phyloP scores from a whole-genome alignment of 2,329 filamentous ascomycete species.

The Ophiocordyceps camponoti-rufipedis region DNA sequence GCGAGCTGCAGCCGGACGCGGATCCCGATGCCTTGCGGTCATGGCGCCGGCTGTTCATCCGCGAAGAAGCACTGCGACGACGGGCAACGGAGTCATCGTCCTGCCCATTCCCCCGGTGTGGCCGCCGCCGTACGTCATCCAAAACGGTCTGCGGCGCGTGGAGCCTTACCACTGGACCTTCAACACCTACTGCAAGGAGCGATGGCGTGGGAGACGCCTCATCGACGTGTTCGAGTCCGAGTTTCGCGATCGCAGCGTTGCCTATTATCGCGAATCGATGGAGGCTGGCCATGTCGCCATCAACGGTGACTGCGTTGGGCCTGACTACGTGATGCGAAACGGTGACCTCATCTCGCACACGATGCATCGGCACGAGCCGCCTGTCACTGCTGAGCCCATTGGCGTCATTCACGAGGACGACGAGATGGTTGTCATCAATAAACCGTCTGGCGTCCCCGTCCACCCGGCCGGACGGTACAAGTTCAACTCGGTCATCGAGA shows the following conservation, averaged over 20 bases:
- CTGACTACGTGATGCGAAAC: conserved; percentile 60
- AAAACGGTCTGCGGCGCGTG: conserved; percentile 68
- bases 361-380: conserved; percentile 87
- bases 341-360: conserved; percentile 87
- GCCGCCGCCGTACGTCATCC: conserved; percentile 60
- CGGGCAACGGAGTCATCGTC: conserved; percentile 6
- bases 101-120: conserved; percentile 20
- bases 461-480: conserved; percentile 92
- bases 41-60: background rate
- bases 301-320: conserved; percentile 53
- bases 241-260: conserved; percentile 70
- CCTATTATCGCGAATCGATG: conserved; percentile 82
- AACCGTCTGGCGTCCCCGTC: conserved; percentile 85
- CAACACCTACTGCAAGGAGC: conserved; percentile 84
- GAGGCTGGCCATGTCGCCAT: conserved; percentile 60
- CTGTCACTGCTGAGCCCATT: conserved; percentile 66
- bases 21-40: background rate
- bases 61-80: background rate
- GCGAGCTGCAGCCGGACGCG: no score
- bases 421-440: conserved; percentile 90
- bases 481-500: conserved; percentile 87
- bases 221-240: conserved; percentile 82
- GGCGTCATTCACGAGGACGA: conserved; percentile 79
- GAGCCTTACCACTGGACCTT: conserved; percentile 84
- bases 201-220: conserved; percentile 69